Conservation (phyloP, 495 filamentous ascomycete genomes). For the Daldinia caldariorum region DNA sequence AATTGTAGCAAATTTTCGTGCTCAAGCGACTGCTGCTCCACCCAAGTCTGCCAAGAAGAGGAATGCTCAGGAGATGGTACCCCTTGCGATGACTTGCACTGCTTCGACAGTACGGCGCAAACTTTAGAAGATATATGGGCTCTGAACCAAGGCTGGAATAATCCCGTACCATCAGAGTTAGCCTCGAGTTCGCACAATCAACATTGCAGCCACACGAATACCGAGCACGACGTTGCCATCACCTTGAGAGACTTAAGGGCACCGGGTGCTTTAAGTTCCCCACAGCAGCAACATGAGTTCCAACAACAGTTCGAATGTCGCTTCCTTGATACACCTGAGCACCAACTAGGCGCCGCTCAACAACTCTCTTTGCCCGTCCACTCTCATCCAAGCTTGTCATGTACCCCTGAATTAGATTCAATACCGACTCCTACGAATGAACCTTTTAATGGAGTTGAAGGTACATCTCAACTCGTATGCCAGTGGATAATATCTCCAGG, state of each 20-base stretch:
- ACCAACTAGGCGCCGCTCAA: constrained; percentile 2
- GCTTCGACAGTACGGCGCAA: constrained; percentile 32
- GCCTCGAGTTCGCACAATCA: constrained; percentile 24
- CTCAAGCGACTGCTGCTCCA: constrained; percentile 40
- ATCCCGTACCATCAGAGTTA: constrained; percentile 8
- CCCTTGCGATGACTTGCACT: constrained; percentile 42
- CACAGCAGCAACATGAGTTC: constrained; percentile 23
- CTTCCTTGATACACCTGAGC: constrained; percentile 1
- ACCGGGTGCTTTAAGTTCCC: constrained; percentile 17
- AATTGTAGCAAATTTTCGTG: constrained; percentile 44
- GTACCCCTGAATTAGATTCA: constrained; percentile 15
- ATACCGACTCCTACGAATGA: constrained; percentile 16
- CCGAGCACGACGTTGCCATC: constrained; percentile 44
- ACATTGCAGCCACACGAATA: constrained; percentile 44
- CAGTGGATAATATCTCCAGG: constrained; percentile 45
- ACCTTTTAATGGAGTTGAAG: constrained; percentile 10
- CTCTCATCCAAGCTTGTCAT: constrained; percentile 26
- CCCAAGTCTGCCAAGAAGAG: constrained; percentile 41
- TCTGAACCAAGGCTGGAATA: constrained; percentile 24
- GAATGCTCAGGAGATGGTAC: constrained; percentile 39
- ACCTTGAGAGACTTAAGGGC: constrained; percentile 41
- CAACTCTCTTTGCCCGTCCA: constrained; percentile 21
- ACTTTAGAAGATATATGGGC: constrained; percentile 27
- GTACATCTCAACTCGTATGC: constrained; percentile 39
- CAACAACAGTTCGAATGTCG: constrained; percentile 18